Base-by-base conservation (phyloP, 345 rosid genomes). In the Eucalyptus erythrocorys region DNA sequence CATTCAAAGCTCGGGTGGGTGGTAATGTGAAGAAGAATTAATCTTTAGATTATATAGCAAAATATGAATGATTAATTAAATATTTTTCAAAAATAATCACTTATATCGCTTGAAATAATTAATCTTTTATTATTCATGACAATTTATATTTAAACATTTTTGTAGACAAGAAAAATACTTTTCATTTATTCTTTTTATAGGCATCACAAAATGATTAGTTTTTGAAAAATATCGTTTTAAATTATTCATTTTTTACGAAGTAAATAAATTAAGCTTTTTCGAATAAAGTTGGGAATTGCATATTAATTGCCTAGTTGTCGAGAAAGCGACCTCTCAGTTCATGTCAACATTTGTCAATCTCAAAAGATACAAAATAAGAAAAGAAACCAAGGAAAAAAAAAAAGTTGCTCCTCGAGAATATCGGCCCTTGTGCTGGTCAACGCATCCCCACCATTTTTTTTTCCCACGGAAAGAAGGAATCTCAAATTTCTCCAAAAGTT, bases 101-200 rank as follows among this genome's bases (percentile, higher is more conserved):
- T 37, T 76, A 1, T 40, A 37, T 76, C 2, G 1, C 8, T 10
- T 4, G 1, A 76, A 76, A 76, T 37, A 10, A 76, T 40, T 37
- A 5, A 6, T 76, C 2, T 10, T 10, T 71, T 10, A 64, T 64
- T 7, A 61, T 61, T 9, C 9, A 6, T 61, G 13, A 13, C 0
- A n/a, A 64, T n/a, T 76, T 76, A 76, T 3, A 5, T 76, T 22
- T 37, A 76, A 37, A 40, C 0, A 21, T 13, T 76, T 40, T 76
- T 1, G 1, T 21, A 6, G 8, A 76, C 0, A 21, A 5, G 0
- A 51, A 51, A 15, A 10, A 21, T 37, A 76, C 10, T 19, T 16
- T 19, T 68, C 6, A 16, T 37, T 37, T 6, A 76, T 10, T 21
- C 6, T 76, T 76, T 37, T 37, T 19, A 10, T 64, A n/a, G 2